Conservation (phyloP, 768 basidiomycete genomes). For the Rhodocollybia butyracea region DNA sequence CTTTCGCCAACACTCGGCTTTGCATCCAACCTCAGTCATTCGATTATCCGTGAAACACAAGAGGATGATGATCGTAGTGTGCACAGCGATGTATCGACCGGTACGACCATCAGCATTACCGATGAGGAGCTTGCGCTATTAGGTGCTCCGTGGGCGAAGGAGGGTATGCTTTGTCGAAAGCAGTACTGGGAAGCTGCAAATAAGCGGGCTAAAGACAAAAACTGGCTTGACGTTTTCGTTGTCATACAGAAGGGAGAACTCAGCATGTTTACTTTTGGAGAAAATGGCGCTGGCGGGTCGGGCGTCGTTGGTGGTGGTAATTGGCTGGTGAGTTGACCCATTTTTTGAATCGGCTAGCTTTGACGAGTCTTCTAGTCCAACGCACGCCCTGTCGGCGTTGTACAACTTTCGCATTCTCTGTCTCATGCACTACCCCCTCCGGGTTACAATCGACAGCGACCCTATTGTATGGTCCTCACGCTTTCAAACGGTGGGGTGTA, state of each 20-base stretch:
- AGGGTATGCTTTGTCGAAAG: slow-evolving; percentile 93
- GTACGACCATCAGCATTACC: slow-evolving; percentile 80
- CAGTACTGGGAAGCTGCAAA: slow-evolving; percentile 88
- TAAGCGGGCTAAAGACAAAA: slow-evolving; percentile 83
- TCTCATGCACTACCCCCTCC: slow-evolving; percentile 87
- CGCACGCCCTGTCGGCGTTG: slow-evolving; percentile 78
- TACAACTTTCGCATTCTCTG: slow-evolving; percentile 83
- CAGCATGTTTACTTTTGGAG: slow-evolving; percentile 94
- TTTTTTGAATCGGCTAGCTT: not conserved
- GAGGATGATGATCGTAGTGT: slow-evolving; percentile 82
- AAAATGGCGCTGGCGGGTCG: slow-evolving; percentile 54
- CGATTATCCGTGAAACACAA: slow-evolving; percentile 92
- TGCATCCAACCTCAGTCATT: slow-evolving; percentile 92
- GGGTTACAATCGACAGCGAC: slow-evolving; percentile 87
- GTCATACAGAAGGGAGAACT: slow-evolving; percentile 94
- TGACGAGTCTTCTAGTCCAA: slow-evolving; percentile 59
- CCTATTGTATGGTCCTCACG: slow-evolving; percentile 93
- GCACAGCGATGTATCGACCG: slow-evolving; percentile 58
- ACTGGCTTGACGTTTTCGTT: slow-evolving; percentile 93
- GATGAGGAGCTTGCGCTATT: slow-evolving; percentile 95
- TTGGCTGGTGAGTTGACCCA: slow-evolving; percentile 82
- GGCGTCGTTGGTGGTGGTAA: slow-evolving; percentile 91
- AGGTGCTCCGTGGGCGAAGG: slow-evolving; percentile 98
- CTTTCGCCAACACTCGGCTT: slow-evolving; percentile 90
- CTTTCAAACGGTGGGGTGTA: slow-evolving; percentile 87